Percentiles rank a stretch among this genome's conserved stretches.
Conservation (phyloP, 176 grass and related monocot species). For the Oryza australiensis region DNA sequence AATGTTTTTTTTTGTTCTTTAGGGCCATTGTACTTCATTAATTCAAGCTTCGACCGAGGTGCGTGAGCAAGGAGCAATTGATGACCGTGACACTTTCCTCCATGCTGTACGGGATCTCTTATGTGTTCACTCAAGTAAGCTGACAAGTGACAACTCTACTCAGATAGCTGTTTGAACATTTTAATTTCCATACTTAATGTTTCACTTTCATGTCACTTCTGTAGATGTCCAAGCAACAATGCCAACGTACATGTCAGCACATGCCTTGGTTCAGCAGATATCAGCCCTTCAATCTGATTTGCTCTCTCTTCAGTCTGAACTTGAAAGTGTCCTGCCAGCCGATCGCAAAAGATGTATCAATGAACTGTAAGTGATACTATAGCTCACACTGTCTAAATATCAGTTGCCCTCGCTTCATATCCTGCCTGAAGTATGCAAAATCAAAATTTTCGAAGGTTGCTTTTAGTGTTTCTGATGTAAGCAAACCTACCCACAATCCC, state of each 20-base stretch:
- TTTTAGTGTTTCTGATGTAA: constrained; percentile 19
- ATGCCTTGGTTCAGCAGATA: constrained; percentile 97
- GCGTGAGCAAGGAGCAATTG: constrained; percentile 91
- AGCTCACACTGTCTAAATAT: not conserved
- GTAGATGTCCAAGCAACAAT: constrained; percentile 68
- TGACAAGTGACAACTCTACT: not conserved
- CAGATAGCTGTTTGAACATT: not conserved
- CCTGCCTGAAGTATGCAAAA: not conserved
- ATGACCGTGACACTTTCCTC: constrained; percentile 91
- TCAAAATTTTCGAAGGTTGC: not conserved
- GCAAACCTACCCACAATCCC: not conserved
- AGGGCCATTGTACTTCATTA: constrained; percentile 82
- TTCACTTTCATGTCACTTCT: constrained; percentile 27
- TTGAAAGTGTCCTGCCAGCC: constrained; percentile 86
- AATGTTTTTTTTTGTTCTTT: constrained; percentile 23
- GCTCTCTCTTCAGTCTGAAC: constrained; percentile 86
- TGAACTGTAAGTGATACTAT: constrained; percentile 73
- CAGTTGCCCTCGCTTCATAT: constrained; percentile 25
- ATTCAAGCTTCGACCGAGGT: constrained; percentile 86
- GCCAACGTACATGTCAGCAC: constrained; percentile 84
- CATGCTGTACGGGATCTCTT: constrained; percentile 86
- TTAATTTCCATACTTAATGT: constrained; percentile 16
- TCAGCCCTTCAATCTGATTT: constrained; percentile 77
- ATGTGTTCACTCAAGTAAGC: constrained; percentile 90
- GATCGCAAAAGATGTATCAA: constrained; percentile 93